A percentile compares a stretch with the other conserved stretches of the same genome.
Conservation (phyloP, 2,329 filamentous ascomycete genomes). For the Fusarium dimerum region DNA sequence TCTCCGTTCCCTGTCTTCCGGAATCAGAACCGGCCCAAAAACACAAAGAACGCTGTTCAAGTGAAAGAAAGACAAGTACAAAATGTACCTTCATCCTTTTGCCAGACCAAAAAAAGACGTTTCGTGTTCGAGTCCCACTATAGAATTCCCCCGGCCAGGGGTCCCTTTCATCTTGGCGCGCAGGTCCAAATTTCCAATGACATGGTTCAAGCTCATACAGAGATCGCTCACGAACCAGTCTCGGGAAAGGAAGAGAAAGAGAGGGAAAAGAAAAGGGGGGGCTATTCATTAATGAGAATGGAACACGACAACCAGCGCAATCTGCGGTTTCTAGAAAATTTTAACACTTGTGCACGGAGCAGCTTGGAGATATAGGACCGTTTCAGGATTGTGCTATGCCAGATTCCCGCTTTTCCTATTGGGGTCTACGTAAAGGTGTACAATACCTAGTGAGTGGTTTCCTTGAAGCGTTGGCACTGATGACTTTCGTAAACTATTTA, state of each 20-base stretch:
- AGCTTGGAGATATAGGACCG: background rate
- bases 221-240: conserved; percentile 19
- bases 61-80: too few relatives aligned
- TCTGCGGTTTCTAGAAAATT: conserved; percentile 19
- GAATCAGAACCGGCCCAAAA: background rate
- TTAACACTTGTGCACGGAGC: conserved; percentile 1
- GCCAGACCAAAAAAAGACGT: background rate
- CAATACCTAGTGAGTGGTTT: too few relatives aligned
- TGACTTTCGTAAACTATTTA: background rate
- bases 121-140: conserved; percentile 17
- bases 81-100: conserved; percentile 12
- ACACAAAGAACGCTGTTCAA: too few relatives aligned
- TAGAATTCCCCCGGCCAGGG: conserved; percentile 26
- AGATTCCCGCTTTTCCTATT: background rate
- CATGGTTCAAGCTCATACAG: conserved; percentile 9
- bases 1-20: background rate
- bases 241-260: conserved; percentile 14
- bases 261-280: background rate
- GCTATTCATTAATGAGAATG: conserved; percentile 6
- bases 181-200: conserved; percentile 32
- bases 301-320: conserved; percentile 16
- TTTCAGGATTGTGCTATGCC: background rate
- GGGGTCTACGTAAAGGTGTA: background rate
- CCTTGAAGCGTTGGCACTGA: background rate
- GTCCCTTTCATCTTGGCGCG: conserved; percentile 24